Conservation (phyloP, 495 filamentous ascomycete species). For the Neurospora sp. region DNA sequence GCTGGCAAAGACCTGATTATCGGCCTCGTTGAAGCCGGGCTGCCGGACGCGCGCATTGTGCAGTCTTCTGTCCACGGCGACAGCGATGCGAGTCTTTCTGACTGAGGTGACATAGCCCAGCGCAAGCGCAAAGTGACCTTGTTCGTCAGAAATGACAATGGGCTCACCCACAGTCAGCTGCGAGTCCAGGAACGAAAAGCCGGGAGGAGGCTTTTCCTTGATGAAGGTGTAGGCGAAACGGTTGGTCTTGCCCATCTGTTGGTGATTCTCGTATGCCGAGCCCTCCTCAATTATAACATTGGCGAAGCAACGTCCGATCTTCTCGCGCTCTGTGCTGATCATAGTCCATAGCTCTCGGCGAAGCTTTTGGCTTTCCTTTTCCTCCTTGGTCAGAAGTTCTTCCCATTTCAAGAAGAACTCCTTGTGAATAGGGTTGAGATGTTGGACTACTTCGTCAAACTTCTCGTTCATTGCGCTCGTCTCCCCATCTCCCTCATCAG, state of each 20-base stretch:
- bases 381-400: slow-evolving; percentile 82
- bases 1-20: slow-evolving; percentile 77
- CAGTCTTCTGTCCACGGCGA: slow-evolving; percentile 78
- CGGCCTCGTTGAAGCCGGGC: slow-evolving; percentile 59
- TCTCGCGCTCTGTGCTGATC: slow-evolving; percentile 78
- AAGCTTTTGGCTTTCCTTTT: slow-evolving; percentile 73
- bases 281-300: slow-evolving; percentile 68
- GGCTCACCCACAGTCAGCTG: slow-evolving; percentile 86
- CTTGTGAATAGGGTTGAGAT: slow-evolving; percentile 60
- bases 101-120: slow-evolving; percentile 81
- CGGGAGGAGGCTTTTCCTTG: slow-evolving; percentile 47
- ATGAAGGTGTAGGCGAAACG: slow-evolving; percentile 75
- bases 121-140: slow-evolving; percentile 86
- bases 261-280: slow-evolving; percentile 53
- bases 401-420: slow-evolving; percentile 95
- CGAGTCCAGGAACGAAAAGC: slow-evolving; percentile 80
- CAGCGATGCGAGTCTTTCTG: slow-evolving; percentile 61
- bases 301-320: slow-evolving; percentile 59
- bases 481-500: slow-evolving; percentile 72
- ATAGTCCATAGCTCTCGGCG: slow-evolving; percentile 92
- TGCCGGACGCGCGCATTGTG: slow-evolving; percentile 73
- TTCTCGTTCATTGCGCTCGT: slow-evolving; percentile 64
- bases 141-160: slow-evolving; percentile 91
- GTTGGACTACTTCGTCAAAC: slow-evolving; percentile 64
- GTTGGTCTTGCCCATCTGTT: slow-evolving; percentile 67